phyloP scores from a whole-genome alignment of 148 eudicot genomes.

The Rhododendron williamsianum region DNA sequence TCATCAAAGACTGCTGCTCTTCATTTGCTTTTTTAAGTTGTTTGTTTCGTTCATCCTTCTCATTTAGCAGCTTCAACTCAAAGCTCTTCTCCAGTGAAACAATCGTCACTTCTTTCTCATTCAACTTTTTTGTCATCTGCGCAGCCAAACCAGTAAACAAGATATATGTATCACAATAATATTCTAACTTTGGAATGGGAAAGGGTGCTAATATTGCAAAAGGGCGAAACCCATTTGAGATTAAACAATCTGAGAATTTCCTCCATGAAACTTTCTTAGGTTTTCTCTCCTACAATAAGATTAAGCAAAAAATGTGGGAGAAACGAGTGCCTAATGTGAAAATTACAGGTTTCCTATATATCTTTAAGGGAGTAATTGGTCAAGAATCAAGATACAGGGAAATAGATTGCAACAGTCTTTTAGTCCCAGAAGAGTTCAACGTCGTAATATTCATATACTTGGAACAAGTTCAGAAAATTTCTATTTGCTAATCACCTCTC shows the following conservation, averaged over 20 bases:
- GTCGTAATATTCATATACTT: neutral
- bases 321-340: neutral
- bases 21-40: conserved; percentile 51
- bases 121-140: conserved; percentile 59
- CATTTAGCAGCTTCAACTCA: conserved; percentile 41
- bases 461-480: neutral
- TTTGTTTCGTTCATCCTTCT: conserved; percentile 49
- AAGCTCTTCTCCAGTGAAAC: conserved; percentile 56
- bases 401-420: neutral
- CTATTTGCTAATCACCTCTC: neutral
- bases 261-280: neutral
- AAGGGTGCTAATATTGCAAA: neutral
- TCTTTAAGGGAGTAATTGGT: neutral
- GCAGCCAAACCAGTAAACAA: conserved; percentile 5
- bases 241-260: neutral
- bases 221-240: neutral
- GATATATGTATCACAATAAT: neutral
- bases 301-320: neutral
- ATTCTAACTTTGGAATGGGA: neutral
- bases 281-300: neutral
- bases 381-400: neutral
- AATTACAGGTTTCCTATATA: neutral
- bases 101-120: conserved; percentile 56
- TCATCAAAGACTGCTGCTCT: conserved; percentile 45
- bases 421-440: neutral